Conservation (phyloP, 2,329 filamentous ascomycete genomes). For the Hypoxylon sp. region DNA sequence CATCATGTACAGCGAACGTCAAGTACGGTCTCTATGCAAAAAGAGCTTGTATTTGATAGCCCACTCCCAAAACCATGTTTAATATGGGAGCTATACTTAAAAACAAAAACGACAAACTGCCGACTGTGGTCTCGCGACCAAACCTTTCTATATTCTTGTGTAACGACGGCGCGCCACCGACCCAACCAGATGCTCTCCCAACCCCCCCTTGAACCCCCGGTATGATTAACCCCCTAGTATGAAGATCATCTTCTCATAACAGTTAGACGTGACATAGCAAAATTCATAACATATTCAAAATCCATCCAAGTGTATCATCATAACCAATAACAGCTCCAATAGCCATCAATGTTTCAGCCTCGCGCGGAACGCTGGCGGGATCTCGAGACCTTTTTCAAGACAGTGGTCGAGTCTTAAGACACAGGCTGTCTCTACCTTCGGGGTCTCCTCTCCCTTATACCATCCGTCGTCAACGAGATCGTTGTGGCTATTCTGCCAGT, state of each 20-base stretch:
- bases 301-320: background rate
- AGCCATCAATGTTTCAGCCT: constrained; percentile 27
- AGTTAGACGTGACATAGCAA: constrained; percentile 29
- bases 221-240: constrained; percentile 34
- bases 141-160: constrained; percentile 35
- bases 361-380: constrained; percentile 41
- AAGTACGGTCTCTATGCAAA: background rate
- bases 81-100: background rate
- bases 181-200: constrained; percentile 39
- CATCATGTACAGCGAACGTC: background rate
- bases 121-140: constrained; percentile 38
- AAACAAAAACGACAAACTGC: constrained; percentile 17
- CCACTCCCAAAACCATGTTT: background rate
- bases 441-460: constrained; percentile 63
- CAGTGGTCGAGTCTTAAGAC: constrained; percentile 43
- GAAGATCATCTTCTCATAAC: constrained; percentile 42
- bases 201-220: constrained; percentile 28
- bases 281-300: constrained; percentile 5
- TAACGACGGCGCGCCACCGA: constrained; percentile 36
- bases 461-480: constrained; percentile 76
- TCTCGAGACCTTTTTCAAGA: constrained; percentile 36
- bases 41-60: background rate
- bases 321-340: background rate
- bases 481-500: constrained; percentile 77
- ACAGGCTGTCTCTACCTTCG: constrained; percentile 51